Evolutionary conservation across 345 rosid genomes (phyloP), one percentile per base, ranked within the genome.

Genomic region (Eucalyptus polybractea): DNA sequence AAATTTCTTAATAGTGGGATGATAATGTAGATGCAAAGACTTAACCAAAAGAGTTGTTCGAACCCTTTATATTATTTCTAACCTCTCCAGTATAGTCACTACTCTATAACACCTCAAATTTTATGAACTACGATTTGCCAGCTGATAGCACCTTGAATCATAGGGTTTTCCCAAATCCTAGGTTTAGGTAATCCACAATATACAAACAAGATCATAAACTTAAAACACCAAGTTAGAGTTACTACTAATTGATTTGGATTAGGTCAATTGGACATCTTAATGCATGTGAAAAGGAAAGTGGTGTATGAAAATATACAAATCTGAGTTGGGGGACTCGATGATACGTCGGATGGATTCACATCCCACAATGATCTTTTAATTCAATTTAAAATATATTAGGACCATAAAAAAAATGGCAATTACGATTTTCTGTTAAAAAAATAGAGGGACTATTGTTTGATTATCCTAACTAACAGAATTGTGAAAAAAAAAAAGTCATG

Each of bases 281-380:
- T 65, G 37, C 3, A 65, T 1, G 33, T 65, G 72, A 65, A 13
- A 65, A 65, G 33, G 72, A 29, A 65, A 65, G 7, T 65, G 33
- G 72, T 29, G 72, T 65, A 1, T 7, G 17, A 65, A 65, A 29
- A 13, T 15, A 0, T 65, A 65, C 15, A 29, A 7, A 65, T 29
- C 49, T 10, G 3, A 10, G 3, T 4, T 45, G 3, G 10, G 37
- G 76, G 37, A 65, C 6, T 65, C 17, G 6, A 56, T 56, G 11
- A 56, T 1, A 0, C 11, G 0, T 53, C 9, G 1, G 27, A 56
- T 56, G 27, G 5, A 56, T 56, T 56, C 25, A 10, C 27, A 56
- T 56, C 12, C 27, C 1, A 0, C 3, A 2, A 0, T 56, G 27
- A 21, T 56, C 5, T 51, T n/a, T 50, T 8, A 25, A 67, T 67